Percentiles rank a stretch among this genome's conserved stretches.
Evolutionary conservation across 2,329 filamentous ascomycete species (phyloP).

Genomic region (Pseudocercospora musae): DNA sequence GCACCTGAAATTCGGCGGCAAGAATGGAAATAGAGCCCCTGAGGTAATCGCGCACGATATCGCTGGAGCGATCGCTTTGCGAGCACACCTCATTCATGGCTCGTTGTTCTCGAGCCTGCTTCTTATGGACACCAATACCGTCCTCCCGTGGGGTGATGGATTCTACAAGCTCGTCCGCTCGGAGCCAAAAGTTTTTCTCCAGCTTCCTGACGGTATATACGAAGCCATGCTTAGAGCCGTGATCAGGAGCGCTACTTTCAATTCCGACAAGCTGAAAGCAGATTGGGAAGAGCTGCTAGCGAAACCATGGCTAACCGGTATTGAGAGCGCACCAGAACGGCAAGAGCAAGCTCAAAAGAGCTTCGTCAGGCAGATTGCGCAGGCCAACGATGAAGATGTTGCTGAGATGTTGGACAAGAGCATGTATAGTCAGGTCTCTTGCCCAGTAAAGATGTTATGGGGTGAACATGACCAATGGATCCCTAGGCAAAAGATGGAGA

Average conservation of each 20-base stretch:
- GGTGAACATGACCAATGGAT: constrained; percentile 46
- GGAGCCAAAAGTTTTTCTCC: constrained; percentile 26
- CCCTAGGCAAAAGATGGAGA: constrained; percentile 39
- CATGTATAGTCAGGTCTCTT: constrained; percentile 34
- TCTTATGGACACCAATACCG: constrained; percentile 44
- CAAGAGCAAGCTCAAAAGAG: constrained; percentile 32
- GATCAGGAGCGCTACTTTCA: constrained; percentile 40
- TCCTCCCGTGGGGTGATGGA: constrained; percentile 44
- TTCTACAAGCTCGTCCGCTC: constrained; percentile 43
- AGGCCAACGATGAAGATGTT: constrained; percentile 32
- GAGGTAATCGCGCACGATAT: constrained; percentile 48
- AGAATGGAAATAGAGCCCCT: constrained; percentile 22
- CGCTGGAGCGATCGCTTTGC: constrained; percentile 42
- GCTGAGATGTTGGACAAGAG: constrained; percentile 40
- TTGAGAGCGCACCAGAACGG: not conserved
- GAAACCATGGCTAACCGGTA: constrained; percentile 30
- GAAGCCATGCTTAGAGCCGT: constrained; percentile 40
- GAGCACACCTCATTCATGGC: constrained; percentile 39
- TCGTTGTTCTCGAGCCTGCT: constrained; percentile 41
- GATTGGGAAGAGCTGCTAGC: constrained; percentile 38
- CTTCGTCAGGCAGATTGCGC: constrained; percentile 42
- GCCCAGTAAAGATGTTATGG: constrained; percentile 44
- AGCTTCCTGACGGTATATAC: constrained; percentile 37
- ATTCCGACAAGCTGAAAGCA: constrained; percentile 22
- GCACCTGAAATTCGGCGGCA: constrained; percentile 31